Conservation (phyloP, 2,329 filamentous ascomycete genomes). For the Simplicillium sp. region DNA sequence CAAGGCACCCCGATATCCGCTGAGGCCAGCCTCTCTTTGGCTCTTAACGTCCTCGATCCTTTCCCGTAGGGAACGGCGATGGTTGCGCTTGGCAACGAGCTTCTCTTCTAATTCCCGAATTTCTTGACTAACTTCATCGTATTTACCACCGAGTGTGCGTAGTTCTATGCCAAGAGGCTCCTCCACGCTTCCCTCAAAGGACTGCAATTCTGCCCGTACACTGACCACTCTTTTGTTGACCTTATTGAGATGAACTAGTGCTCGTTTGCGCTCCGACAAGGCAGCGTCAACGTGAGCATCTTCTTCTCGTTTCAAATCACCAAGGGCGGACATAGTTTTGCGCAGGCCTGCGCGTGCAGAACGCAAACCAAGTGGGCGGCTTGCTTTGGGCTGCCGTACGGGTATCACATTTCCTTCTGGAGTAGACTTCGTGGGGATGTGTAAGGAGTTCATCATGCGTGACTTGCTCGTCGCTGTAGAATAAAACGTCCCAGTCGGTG, state of each 20-base stretch:
- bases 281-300: slow-evolving; percentile 49
- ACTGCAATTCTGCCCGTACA: slow-evolving; percentile 40
- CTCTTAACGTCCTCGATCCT: slow-evolving; percentile 56
- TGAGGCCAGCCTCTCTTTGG: slow-evolving; percentile 59
- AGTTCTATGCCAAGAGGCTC: slow-evolving; percentile 54
- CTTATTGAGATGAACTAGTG: slow-evolving; percentile 46
- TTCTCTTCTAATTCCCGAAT: slow-evolving; percentile 58
- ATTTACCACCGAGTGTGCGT: slow-evolving; percentile 46
- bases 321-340: slow-evolving; percentile 53
- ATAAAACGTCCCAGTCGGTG: slow-evolving; percentile 28
- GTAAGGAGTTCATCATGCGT: slow-evolving; percentile 31
- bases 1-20: slow-evolving; percentile 59
- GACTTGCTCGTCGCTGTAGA: slow-evolving; percentile 28
- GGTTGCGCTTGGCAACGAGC: slow-evolving; percentile 49
- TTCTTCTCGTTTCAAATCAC: slow-evolving; percentile 59
- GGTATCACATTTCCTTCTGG: slow-evolving; percentile 45
- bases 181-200: slow-evolving; percentile 44
- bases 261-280: slow-evolving; percentile 44
- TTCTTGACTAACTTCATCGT: slow-evolving; percentile 44
- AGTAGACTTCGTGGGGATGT: slow-evolving; percentile 25
- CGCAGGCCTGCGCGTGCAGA: slow-evolving; percentile 57
- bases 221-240: slow-evolving; percentile 40
- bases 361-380: slow-evolving; percentile 45
- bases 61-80: slow-evolving; percentile 48
- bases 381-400: slow-evolving; percentile 43